These are phyloP conservation scores for Erythrophleum fordii DNA, from an alignment of 306 rosid genomes.

Conservation along the genomic window DNA sequence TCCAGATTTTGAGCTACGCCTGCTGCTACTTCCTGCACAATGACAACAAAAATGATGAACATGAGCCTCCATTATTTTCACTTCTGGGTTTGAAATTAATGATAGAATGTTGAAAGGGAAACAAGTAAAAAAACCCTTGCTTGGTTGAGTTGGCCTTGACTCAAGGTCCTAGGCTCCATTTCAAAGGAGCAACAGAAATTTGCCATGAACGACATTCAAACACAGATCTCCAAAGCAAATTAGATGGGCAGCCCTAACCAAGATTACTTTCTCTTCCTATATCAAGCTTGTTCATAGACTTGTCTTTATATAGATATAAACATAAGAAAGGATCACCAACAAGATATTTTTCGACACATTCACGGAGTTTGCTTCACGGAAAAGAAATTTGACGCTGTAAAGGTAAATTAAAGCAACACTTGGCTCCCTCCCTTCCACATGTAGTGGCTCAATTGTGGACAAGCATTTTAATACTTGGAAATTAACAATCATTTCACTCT, in stretches of 20 bases:
- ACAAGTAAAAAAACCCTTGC: slow-evolving; percentile 56
- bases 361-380: slow-evolving; percentile 33
- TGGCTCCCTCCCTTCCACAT: background rate
- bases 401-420: background rate
- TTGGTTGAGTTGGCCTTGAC: slow-evolving; percentile 58
- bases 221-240: slow-evolving; percentile 18
- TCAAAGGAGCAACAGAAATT: slow-evolving; percentile 70
- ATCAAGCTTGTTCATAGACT: background rate
- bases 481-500: no score
- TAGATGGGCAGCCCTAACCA: slow-evolving; percentile 40
- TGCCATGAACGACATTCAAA: slow-evolving; percentile 48
- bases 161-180: slow-evolving; percentile 78
- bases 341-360: slow-evolving; percentile 33
- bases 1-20: slow-evolving; percentile 69
- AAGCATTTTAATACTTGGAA: no score
- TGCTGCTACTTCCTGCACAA: slow-evolving; percentile 73
- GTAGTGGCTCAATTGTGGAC: no score
- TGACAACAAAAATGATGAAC: slow-evolving; percentile 27
- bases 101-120: no score
- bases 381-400: slow-evolving; percentile 40
- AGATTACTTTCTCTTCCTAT: background rate
- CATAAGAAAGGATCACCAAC: background rate
- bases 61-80: background rate
- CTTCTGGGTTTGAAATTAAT: no score
- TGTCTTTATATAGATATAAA: background rate